Evolutionary conservation across 768 basidiomycete species (phyloP).

Genomic region (Guyanaporus albipodus): DNA sequence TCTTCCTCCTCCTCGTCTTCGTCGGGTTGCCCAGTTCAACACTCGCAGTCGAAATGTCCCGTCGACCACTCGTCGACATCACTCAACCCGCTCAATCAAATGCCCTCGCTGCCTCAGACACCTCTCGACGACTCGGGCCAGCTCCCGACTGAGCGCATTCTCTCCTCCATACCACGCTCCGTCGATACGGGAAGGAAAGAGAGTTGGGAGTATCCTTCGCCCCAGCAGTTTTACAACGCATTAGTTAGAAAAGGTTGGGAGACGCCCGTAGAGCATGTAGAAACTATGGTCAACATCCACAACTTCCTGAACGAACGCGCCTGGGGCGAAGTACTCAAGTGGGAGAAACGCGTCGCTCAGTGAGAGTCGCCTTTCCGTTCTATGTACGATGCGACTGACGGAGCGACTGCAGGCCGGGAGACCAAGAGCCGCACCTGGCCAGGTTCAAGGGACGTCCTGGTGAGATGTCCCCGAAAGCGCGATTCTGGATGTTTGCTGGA

Average conservation of each 20-base stretch:
- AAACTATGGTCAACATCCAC: slow-evolving; percentile 97
- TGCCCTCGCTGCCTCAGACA: slow-evolving; percentile 77
- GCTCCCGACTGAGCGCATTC: slow-evolving; percentile 70
- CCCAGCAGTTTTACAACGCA: slow-evolving; percentile 98
- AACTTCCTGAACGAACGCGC: slow-evolving; percentile 97
- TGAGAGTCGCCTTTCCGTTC: slow-evolving; percentile 6
- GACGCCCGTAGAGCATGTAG: slow-evolving; percentile 93
- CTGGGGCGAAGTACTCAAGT: slow-evolving; percentile 90
- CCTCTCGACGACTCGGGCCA: slow-evolving; percentile 50
- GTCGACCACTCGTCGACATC: slow-evolving; percentile 46
- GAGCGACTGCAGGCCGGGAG: slow-evolving; percentile 38
- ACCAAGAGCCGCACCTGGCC: slow-evolving; percentile 68
- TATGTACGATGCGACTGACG: not conserved
- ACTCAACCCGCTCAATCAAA: slow-evolving; percentile 78
- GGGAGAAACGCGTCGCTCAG: slow-evolving; percentile 66
- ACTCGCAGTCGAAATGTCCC: slow-evolving; percentile 46
- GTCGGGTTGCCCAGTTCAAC: slow-evolving; percentile 43
- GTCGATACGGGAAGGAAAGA: slow-evolving; percentile 17
- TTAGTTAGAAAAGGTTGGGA: slow-evolving; percentile 96
- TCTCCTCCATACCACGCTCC: slow-evolving; percentile 84
- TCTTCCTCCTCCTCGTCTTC: slow-evolving; percentile 9
- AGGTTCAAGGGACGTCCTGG: slow-evolving; percentile 89
- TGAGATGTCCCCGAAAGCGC: slow-evolving; percentile 91
- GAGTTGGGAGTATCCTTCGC: slow-evolving; percentile 94
- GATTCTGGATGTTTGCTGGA: slow-evolving; percentile 80